Base-by-base conservation (phyloP, 78 protist genomes). In the Mantamonas sphyraenae region DNA sequence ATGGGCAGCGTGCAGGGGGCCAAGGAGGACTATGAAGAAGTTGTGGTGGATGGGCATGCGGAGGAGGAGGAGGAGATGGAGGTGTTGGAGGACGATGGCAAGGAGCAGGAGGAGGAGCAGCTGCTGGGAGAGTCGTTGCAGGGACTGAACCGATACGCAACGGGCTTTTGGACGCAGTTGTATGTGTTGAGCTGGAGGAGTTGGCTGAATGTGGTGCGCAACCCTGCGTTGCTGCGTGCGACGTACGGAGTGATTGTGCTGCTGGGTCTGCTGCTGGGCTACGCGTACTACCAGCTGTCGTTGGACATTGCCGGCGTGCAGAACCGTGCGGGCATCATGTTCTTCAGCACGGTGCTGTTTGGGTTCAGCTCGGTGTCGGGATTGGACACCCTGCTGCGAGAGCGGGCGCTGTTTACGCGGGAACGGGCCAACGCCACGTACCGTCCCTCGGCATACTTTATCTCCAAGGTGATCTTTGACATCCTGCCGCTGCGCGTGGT, bases 361-460 rank as follows among this genome's bases (percentile, higher is more conserved):
- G 63, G 82, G 28, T 85, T 85, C 39, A 83, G 90, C 22, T 43
- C 73, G 33, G 65, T 85, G n/a, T 50, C 56, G 22, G 16, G 56
- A 22, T 50, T n/a, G 56, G 56, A 8, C 16, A 50, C 56, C 56
- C 22, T n/a, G n/a, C n/a, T n/a, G n/a, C n/a, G n/a, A 12, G 80
- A 76, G 73, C 71, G 73, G 33, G 45, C 40, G 38, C 8, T 76
- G 42, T 76, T 65, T 40, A 19, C 55, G 73, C 80, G 80, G 51
- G 92, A 86, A 64, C 64, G 84, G 34, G 82, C 86, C 2, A 82
- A 82, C 42, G 84, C 88, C 40, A 74, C 64, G 63, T 86, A 86
- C 68, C 42, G 76, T 51, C 62, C 87, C 16, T 45, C 71, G 0
- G 26, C 82, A 22, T 86, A 79, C 55, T 86, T 75, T 67, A 64